A percentile compares a stretch with the other conserved stretches of the same genome.
Evolutionary conservation across 495 filamentous ascomycete genomes (phyloP).

Genomic region (Daldinia vernicosa): DNA sequence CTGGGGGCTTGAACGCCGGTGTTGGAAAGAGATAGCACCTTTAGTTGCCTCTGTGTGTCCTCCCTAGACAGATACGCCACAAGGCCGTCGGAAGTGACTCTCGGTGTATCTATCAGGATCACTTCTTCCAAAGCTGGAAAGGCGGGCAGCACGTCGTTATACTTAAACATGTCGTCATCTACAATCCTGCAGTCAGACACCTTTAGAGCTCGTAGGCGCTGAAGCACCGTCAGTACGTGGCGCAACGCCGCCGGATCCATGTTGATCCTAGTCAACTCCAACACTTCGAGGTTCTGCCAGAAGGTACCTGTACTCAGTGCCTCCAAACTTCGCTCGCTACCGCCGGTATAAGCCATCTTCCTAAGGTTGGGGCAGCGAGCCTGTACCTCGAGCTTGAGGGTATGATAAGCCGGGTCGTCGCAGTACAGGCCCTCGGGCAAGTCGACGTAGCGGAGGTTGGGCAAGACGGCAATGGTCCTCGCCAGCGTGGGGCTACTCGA

Average conservation of each 20-base stretch:
- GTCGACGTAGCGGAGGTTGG: conserved; percentile 88
- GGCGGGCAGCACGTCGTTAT: conserved; percentile 65
- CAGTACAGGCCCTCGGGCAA: conserved; percentile 86
- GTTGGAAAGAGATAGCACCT: conserved; percentile 67
- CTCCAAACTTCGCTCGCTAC: conserved; percentile 81
- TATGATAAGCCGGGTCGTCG: conserved; percentile 76
- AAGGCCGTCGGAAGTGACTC: conserved; percentile 75
- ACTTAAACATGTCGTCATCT: conserved; percentile 76
- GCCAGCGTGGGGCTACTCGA: conserved; percentile 85
- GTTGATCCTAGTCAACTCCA: conserved; percentile 77
- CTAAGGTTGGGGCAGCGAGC: conserved; percentile 82
- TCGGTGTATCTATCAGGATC: conserved; percentile 70
- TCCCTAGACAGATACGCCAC: conserved; percentile 64
- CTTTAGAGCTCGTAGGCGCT: conserved; percentile 73
- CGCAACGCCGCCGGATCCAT: conserved; percentile 77
- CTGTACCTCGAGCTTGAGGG: conserved; percentile 84
- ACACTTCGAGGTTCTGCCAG: conserved; percentile 81
- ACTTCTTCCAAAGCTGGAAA: conserved; percentile 78
- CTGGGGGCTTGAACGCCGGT: conserved; percentile 72
- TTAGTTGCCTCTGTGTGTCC: conserved; percentile 61
- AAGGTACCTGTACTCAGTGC: conserved; percentile 68
- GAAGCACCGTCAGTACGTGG: conserved; percentile 73
- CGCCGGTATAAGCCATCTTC: conserved; percentile 84
- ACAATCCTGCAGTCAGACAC: conserved; percentile 72
- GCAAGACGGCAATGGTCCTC: conserved; percentile 82